Evolutionary conservation across 495 filamentous ascomycete genomes (phyloP), one percentile per base, ranked within the genome.

Genomic region (Hyaloscypha variabilis): DNA sequence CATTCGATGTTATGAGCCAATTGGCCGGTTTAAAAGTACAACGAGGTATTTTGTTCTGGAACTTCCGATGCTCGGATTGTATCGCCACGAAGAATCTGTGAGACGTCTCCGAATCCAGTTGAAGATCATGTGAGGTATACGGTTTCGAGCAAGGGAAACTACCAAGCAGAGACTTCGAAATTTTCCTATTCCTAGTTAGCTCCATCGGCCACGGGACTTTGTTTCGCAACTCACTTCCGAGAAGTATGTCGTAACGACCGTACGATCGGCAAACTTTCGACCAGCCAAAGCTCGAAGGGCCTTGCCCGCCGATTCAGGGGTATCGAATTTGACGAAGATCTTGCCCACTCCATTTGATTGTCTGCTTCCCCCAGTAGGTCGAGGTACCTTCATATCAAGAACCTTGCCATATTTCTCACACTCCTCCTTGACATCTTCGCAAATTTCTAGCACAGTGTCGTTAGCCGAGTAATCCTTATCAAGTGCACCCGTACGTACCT

Each of bases 171-270:
- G 28, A 93, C 90, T 67, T 93, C 89, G 65, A 91, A 92, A 71
- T 89, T 91, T 77, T 92, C 90, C 88, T 93, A 69, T 65, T 46
- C 26, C 30, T 14, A 5, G 34, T 42, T 59, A 58, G 11, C 25
- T 36, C 11, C 25, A 8, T 17, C 25, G 21, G n/a, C n/a, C 50
- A 60, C 52, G 60, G 21, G 21, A 49, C 29, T 29, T 51, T 63
- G 46, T 34, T 29, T 53, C n/a, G 50, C 11, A 8, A 63, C 83
- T 76, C 78, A 91, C 91, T 83, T 97, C 95, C 24, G 91, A 88
- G 77, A 97, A 99, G 77, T 93, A 97, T 17, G 96, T 97, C 10
- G 91, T 92, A 36, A 99, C 96, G 23, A 99, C 95, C 8, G 95
- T 99, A 46, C 95, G 87, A 77, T 97, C 92, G 1, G 92, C 91